Conservation (phyloP, 2,329 filamentous ascomycete species). For the Paecilomyces dactylethromorphus region DNA sequence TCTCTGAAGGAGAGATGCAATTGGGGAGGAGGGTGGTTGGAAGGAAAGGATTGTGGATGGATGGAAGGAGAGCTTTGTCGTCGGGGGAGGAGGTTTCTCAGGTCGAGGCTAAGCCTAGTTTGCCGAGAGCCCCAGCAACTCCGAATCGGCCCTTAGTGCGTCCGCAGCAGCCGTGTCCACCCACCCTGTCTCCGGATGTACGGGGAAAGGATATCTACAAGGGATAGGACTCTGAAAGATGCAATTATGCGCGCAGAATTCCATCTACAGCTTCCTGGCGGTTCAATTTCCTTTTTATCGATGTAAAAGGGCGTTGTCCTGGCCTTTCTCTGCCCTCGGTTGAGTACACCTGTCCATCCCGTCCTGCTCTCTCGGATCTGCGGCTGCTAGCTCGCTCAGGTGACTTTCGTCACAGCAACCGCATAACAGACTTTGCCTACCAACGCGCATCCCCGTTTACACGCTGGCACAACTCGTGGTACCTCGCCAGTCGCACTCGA, state of each 20-base stretch:
- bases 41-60: conserved; percentile 37
- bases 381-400: conserved; percentile 31
- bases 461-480: background rate
- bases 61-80: conserved; percentile 37
- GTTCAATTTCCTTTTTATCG: background rate
- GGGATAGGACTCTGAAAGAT: background rate
- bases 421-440: background rate
- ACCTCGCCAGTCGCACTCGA: background rate
- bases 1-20: conserved; percentile 36
- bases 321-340: conserved; percentile 8
- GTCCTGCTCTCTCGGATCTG: conserved; percentile 24
- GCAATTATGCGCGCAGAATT: background rate
- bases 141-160: conserved; percentile 33
- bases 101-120: conserved; percentile 33
- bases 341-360: conserved; percentile 7
- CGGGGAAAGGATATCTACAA: background rate
- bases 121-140: conserved; percentile 30
- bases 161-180: conserved; percentile 1
- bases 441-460: background rate
- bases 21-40: conserved; percentile 32
- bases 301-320: background rate
- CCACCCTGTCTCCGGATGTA: background rate
- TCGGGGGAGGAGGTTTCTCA: conserved; percentile 34
- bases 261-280: background rate
- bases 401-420: conserved; percentile 29